phyloP scores from a whole-genome alignment of 176 grass and related monocot genomes.

The Stipa capillata region DNA sequence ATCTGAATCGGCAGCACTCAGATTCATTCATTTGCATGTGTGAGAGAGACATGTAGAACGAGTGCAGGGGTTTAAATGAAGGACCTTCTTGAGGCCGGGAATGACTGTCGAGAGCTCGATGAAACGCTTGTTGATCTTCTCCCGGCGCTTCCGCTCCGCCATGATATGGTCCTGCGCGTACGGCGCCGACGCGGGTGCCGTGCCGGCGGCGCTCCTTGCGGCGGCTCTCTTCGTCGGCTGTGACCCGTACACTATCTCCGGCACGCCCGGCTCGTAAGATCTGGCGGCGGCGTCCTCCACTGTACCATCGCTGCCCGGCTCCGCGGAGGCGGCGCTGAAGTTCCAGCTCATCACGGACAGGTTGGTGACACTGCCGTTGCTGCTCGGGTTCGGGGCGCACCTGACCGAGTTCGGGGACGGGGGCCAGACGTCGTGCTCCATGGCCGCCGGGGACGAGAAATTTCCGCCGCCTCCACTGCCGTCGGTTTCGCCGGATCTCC shows the following conservation, averaged over 20 bases:
- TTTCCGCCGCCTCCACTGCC: not conserved
- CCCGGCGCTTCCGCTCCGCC: slow-evolving; percentile 56
- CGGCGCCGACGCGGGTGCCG: not conserved
- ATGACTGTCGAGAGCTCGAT: slow-evolving; percentile 65
- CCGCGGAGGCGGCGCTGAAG: not conserved
- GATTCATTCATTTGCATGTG: not conserved
- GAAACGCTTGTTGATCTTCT: slow-evolving; percentile 66
- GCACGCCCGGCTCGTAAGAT: not conserved
- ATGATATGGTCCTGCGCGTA: slow-evolving; percentile 41
- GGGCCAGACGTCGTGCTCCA: slow-evolving; percentile 11
- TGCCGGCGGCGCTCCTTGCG: not conserved
- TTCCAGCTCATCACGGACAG: slow-evolving; percentile 23
- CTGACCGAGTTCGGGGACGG: not conserved
- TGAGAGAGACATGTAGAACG: not conserved
- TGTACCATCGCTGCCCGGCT: not conserved
- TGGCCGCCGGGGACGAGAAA: not conserved
- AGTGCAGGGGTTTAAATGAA: not conserved
- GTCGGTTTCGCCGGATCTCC: slow-evolving; percentile 27
- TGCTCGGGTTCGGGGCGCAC: not conserved
- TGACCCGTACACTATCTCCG: not conserved
- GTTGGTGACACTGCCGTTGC: not conserved
- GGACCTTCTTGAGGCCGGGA: slow-evolving; percentile 61
- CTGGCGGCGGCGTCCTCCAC: not conserved
- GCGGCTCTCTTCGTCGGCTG: not conserved
- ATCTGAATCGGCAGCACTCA: slow-evolving; percentile 17